phyloP scores from a whole-genome alignment of 352 stramenopile genomes.

The Phytopythium mirpurense region DNA sequence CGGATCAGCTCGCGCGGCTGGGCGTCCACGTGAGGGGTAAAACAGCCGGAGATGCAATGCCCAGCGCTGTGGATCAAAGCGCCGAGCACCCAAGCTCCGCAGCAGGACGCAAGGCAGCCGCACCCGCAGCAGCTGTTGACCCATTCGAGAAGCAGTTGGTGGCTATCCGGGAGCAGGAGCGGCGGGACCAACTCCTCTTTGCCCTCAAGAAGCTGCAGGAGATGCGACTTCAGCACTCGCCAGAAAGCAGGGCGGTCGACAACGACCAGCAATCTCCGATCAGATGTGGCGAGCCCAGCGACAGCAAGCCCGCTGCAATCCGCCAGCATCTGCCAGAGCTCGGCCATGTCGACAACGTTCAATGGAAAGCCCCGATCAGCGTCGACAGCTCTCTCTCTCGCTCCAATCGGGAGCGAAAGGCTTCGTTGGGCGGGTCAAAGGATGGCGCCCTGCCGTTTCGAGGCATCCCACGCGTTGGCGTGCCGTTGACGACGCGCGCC shows the following conservation, averaged over 20 bases:
- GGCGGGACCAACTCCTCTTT: conserved; percentile 32
- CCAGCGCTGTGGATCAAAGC: not conserved
- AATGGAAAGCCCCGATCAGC: conserved; percentile 43
- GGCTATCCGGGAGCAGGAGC: conserved; percentile 25
- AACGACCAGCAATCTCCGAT: not conserved
- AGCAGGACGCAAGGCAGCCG: not conserved
- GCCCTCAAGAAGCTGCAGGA: conserved; percentile 40
- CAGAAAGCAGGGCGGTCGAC: not conserved
- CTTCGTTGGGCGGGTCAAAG: not conserved
- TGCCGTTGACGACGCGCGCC: conserved; percentile 36
- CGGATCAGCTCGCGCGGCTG: conserved; percentile 21
- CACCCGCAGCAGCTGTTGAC: not conserved
- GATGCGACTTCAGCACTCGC: conserved; percentile 20
- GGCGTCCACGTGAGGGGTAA: conserved; percentile 8
- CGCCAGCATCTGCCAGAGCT: not conserved
- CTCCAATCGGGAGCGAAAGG: conserved; percentile 2
- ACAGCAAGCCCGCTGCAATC: not conserved
- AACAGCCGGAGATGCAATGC: not conserved
- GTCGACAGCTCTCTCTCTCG: conserved; percentile 3
- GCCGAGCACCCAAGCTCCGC: not conserved
- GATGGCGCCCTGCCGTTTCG: conserved; percentile 8
- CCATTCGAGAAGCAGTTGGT: conserved; percentile 14
- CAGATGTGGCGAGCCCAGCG: not conserved
- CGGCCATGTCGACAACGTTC: not conserved
- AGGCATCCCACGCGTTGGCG: conserved; percentile 36